These are phyloP conservation scores for Apophysomyces elegans DNA, from an alignment of 371 early-diverging fungal genomes.

Conservation along the genomic window DNA sequence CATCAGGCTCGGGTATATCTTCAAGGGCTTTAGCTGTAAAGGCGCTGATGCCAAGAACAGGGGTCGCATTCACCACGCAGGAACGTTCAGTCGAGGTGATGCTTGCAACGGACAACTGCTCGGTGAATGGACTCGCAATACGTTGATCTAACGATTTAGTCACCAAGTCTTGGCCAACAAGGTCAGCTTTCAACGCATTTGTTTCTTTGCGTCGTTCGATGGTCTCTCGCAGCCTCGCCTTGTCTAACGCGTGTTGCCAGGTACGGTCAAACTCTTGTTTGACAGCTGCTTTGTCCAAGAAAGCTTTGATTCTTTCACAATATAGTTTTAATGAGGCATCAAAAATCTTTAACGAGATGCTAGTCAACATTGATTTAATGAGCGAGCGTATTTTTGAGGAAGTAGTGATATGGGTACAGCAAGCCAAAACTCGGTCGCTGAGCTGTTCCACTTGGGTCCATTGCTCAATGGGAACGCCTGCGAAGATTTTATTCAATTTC, in stretches of 20 bases:
- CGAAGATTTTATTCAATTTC: conserved; percentile 1
- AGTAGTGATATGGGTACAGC: too few relatives aligned
- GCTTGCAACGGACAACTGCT: background rate
- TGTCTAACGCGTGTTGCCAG: background rate
- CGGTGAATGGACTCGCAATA: background rate
- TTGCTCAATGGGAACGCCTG: conserved; percentile 4
- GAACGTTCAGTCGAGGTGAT: background rate
- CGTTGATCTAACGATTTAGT: background rate
- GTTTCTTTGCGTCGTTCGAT: background rate
- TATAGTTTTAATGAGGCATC: too few relatives aligned
- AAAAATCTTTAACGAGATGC: too few relatives aligned
- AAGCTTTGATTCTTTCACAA: too few relatives aligned
- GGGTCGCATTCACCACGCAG: background rate
- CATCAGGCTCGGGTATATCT: background rate
- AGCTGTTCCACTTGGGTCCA: background rate
- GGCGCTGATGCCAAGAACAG: background rate
- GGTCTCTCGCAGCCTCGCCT: background rate
- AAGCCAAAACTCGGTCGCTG: too few relatives aligned
- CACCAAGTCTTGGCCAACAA: background rate
- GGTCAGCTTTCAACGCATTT: background rate
- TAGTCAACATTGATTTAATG: too few relatives aligned
- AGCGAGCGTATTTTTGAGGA: too few relatives aligned
- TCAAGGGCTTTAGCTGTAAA: background rate
- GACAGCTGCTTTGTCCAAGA: too few relatives aligned
- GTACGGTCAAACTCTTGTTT: too few relatives aligned